These are phyloP conservation scores for Trichothecium roseum DNA, from an alignment of 2,329 filamentous ascomycete species.

Conservation along the genomic window DNA sequence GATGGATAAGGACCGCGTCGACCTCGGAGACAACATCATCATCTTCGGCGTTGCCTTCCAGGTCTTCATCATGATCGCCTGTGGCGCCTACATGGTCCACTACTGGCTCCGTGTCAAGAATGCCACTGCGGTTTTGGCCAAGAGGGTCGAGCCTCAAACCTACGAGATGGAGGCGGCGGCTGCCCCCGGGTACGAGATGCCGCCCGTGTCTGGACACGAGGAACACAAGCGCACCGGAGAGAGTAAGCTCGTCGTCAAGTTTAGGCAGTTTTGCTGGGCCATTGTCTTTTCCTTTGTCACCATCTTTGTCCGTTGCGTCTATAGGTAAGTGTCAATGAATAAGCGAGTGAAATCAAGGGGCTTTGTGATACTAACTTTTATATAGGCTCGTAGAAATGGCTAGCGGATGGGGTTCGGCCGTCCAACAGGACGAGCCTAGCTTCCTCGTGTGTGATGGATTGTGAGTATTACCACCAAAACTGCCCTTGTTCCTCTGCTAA, in stretches of 20 bases:
- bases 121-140: background rate
- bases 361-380: background rate
- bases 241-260: conserved; percentile 2
- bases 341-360: background rate
- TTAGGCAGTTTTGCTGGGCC: conserved; percentile 4
- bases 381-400: conserved; percentile 6
- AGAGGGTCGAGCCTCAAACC: background rate
- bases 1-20: conserved; percentile 2
- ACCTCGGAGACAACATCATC: conserved; percentile 9
- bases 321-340: conserved; percentile 4
- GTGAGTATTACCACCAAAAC: too few relatives aligned
- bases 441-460: conserved; percentile 9
- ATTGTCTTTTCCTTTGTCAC: conserved; percentile 6
- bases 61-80: conserved; percentile 15
- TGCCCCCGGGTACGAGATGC: too few relatives aligned
- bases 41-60: conserved; percentile 15
- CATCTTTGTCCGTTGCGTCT: conserved; percentile 8
- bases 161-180: background rate
- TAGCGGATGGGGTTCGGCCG: conserved; percentile 7
- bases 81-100: conserved; percentile 7
- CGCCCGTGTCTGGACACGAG: too few relatives aligned
- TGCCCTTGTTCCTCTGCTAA: too few relatives aligned
- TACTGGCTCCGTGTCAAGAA: conserved; percentile 4
- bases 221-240: too few relatives aligned
- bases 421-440: conserved; percentile 8